Conservation (phyloP, 305 asterid genomes). For the Fraxinus dipetala region DNA sequence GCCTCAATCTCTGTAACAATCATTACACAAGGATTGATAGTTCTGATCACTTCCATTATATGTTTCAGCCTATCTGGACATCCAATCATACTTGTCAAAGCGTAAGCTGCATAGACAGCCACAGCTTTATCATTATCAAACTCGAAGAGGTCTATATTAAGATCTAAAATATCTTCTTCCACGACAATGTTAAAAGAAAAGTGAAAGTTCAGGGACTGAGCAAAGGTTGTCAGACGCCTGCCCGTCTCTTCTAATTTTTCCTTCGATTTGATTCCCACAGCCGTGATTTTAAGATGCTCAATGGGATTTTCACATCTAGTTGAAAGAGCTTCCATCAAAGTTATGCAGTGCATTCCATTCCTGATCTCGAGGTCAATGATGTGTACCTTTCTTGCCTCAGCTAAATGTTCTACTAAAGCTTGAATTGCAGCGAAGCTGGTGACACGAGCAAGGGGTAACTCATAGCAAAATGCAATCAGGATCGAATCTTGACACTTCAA, state of each 20-base stretch:
- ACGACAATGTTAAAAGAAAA: constrained; percentile 21
- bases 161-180: constrained; percentile 24
- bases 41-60: constrained; percentile 21
- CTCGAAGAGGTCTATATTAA: neutral
- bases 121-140: constrained; percentile 19
- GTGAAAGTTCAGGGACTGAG: constrained; percentile 21
- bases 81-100: constrained; percentile 8
- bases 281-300: constrained; percentile 22
- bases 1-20: constrained; percentile 3
- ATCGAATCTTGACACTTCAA: neutral
- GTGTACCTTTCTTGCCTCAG: constrained; percentile 28
- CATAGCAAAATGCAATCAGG: constrained; percentile 22
- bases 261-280: constrained; percentile 21
- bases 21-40: neutral
- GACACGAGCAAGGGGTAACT: constrained; percentile 19
- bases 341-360: constrained; percentile 26
- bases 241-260: constrained; percentile 21
- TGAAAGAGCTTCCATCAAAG: constrained; percentile 35
- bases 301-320: constrained; percentile 3
- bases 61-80: constrained; percentile 16
- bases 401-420: neutral
- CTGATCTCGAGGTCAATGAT: constrained; percentile 34
- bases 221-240: constrained; percentile 19
- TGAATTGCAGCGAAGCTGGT: constrained; percentile 30
- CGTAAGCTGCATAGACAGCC: constrained; percentile 18